phyloP scores from a whole-genome alignment of 768 basidiomycete genomes.

The Boletus rubropictus region DNA sequence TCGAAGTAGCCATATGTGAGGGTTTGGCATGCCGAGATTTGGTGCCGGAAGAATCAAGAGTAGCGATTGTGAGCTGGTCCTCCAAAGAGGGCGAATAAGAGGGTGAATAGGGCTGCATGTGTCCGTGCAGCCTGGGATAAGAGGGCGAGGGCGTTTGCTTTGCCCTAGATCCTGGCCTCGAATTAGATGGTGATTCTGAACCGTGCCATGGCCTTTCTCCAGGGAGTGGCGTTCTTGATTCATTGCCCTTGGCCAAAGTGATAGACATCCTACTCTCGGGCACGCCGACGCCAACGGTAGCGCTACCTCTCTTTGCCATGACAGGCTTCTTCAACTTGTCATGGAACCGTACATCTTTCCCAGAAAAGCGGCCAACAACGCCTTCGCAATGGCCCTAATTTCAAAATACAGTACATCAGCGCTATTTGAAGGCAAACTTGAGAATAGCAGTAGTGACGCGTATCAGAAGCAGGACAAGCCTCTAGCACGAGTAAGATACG shows the following conservation, averaged over 20 bases:
- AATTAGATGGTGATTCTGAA: constrained; percentile 17
- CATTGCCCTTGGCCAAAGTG: constrained; percentile 12
- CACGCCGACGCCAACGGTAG: constrained; percentile 1
- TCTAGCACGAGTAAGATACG: not conserved
- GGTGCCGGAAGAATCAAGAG: constrained; percentile 1
- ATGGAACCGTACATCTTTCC: constrained; percentile 60
- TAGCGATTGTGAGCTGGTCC: constrained; percentile 4
- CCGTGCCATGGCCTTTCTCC: constrained; percentile 5
- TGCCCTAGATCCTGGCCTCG: constrained; percentile 16
- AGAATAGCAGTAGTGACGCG: not conserved
- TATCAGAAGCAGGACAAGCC: not conserved
- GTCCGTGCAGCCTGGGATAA: constrained; percentile 9
- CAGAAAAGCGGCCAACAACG: constrained; percentile 72
- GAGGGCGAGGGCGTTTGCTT: constrained; percentile 18
- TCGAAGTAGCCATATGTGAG: constrained; percentile 17
- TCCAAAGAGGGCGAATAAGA: constrained; percentile 14
- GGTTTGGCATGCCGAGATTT: constrained; percentile 18
- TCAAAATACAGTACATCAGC: not conserved
- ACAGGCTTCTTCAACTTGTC: constrained; percentile 74
- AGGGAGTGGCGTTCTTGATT: not conserved
- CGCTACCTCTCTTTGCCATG: constrained; percentile 57
- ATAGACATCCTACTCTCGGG: constrained; percentile 15
- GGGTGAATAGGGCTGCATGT: constrained; percentile 14
- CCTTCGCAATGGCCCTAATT: constrained; percentile 80
- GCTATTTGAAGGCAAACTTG: not conserved